Evolutionary conservation across 768 basidiomycete genomes (phyloP).

Genomic region (Erythrobasidium yunnanense): DNA sequence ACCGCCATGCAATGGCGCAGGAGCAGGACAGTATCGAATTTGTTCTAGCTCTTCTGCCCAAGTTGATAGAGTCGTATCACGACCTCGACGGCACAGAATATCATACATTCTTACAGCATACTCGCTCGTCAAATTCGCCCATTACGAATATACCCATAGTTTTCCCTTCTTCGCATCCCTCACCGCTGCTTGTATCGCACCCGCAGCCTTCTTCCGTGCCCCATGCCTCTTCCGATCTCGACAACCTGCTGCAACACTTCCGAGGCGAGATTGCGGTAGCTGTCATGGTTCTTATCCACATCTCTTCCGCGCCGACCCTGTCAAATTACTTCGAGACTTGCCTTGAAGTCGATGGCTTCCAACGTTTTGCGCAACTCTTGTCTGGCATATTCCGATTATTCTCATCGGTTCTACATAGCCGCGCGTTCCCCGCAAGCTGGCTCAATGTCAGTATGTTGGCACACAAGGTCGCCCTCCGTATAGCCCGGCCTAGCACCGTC

Average conservation of each 20-base stretch:
- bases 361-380: constrained; percentile 60
- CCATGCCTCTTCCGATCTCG: too few species aligned
- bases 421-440: constrained; percentile 84
- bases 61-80: constrained; percentile 72
- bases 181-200: constrained; percentile 59
- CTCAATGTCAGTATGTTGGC: constrained; percentile 79
- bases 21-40: constrained; percentile 90
- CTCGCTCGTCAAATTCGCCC: constrained; percentile 51
- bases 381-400: constrained; percentile 70
- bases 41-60: constrained; percentile 67
- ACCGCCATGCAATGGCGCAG: constrained; percentile 55
- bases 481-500: constrained; percentile 68
- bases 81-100: constrained; percentile 65
- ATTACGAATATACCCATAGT: constrained; percentile 59
- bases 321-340: constrained; percentile 65
- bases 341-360: constrained; percentile 78
- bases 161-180: constrained; percentile 90
- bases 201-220: constrained; percentile 33
- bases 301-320: constrained; percentile 67
- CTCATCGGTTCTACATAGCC: constrained; percentile 67
- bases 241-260: constrained; percentile 56
- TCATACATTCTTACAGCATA: constrained; percentile 58
- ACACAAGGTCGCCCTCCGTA: constrained; percentile 75
- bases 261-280: constrained; percentile 80
- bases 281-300: constrained; percentile 65